Evolutionary conservation across 2,329 filamentous ascomycete genomes (phyloP).

Genomic region (Thelonectria discophora): DNA sequence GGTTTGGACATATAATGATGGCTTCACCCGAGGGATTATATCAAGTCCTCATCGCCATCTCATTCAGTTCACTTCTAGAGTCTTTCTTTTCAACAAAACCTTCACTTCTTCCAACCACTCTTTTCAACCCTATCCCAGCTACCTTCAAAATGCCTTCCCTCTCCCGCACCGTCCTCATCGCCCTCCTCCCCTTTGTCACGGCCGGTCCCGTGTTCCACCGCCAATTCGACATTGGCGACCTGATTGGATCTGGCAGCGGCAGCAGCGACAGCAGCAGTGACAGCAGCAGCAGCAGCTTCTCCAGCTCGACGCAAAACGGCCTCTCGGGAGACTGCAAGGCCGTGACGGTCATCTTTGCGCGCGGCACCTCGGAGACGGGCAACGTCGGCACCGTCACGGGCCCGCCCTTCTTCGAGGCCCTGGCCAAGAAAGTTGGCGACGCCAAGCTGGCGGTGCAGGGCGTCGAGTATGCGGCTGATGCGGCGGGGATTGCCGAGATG

Average conservation of each 20-base stretch:
- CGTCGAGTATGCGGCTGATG: conserved; percentile 59
- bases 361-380: conserved; percentile 61
- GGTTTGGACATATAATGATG: conserved; percentile 13
- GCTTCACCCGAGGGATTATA: not conserved
- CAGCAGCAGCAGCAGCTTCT: conserved; percentile 10
- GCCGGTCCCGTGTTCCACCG: conserved; percentile 35
- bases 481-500: conserved; percentile 55
- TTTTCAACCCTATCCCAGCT: conserved; percentile 22
- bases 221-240: conserved; percentile 17
- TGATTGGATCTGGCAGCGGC: not conserved
- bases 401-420: conserved; percentile 58
- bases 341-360: conserved; percentile 65
- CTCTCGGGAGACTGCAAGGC: conserved; percentile 39
- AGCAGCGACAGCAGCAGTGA: not conserved
- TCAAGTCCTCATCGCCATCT: conserved; percentile 7
- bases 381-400: conserved; percentile 61
- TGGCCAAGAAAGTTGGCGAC: conserved; percentile 52
- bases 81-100: not conserved
- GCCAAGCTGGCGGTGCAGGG: conserved; percentile 61
- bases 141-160: conserved; percentile 33
- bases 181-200: conserved; percentile 35
- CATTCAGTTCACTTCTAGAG: conserved; percentile 24
- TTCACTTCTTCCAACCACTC: conserved; percentile 17
- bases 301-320: conserved; percentile 36
- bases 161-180: conserved; percentile 32